Conservation (phyloP, 331 rosid species). For the Malus hybrid region DNA sequence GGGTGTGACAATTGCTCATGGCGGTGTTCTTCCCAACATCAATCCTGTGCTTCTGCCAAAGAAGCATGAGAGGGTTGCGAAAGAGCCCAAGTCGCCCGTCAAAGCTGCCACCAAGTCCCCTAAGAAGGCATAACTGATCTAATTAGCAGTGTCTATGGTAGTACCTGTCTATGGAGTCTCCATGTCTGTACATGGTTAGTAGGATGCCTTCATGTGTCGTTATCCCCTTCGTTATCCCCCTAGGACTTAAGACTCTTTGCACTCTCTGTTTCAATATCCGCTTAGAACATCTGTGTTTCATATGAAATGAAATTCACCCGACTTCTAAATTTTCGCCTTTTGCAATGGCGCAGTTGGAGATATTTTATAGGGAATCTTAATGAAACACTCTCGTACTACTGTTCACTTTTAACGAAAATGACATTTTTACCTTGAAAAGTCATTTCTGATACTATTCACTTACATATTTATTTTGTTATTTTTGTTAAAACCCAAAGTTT, state of each 20-base stretch:
- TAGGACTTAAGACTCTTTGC: neutral
- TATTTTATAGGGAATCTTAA: neutral
- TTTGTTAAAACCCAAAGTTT: too few relatives aligned
- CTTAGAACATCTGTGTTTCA: neutral
- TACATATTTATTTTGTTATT: too few relatives aligned
- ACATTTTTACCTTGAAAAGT: too few relatives aligned
- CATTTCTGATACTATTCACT: too few relatives aligned
- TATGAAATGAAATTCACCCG: conserved; percentile 5
- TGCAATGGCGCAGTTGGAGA: neutral
- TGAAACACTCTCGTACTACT: too few relatives aligned
- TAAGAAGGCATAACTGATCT: conserved; percentile 11
- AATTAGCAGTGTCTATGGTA: neutral
- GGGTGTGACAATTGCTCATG: conserved; percentile 47
- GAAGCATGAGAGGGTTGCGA: conserved; percentile 16
- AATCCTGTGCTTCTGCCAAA: conserved; percentile 40
- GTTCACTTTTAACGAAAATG: too few relatives aligned
- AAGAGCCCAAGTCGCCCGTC: conserved; percentile 36
- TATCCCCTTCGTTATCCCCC: neutral
- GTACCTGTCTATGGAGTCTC: neutral
- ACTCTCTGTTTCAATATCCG: neutral
- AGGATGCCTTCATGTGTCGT: neutral
- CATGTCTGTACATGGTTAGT: neutral
- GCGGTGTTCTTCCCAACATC: conserved; percentile 44
- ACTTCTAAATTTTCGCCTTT: neutral
- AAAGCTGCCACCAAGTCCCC: conserved; percentile 35